These are phyloP conservation scores for Gilbertella persicaria DNA, from an alignment of 371 early-diverging fungal genomes.

Conservation along the genomic window DNA sequence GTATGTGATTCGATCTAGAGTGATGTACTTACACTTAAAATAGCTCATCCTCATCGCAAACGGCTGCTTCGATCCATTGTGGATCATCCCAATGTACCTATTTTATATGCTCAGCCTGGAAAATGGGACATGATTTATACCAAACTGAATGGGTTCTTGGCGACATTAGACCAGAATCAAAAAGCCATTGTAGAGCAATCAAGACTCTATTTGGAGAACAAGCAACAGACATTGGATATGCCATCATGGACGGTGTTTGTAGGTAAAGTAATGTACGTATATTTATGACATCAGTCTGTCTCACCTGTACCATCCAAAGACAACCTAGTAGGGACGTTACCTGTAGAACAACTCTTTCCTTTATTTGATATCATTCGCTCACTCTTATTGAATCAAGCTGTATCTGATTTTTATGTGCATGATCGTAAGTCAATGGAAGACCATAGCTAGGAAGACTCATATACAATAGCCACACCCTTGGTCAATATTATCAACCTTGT, in stretches of 20 bases:
- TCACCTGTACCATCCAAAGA: too few relatives aligned
- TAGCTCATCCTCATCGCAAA: slow-evolving; percentile 69
- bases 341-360: slow-evolving; percentile 61
- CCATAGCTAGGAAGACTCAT: not conserved
- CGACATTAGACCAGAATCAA: slow-evolving; percentile 26
- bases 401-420: slow-evolving; percentile 46
- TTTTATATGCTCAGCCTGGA: slow-evolving; percentile 54
- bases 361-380: slow-evolving; percentile 67
- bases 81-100: slow-evolving; percentile 48
- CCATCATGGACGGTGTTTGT: slow-evolving; percentile 39
- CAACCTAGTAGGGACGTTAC: slow-evolving; percentile 34
- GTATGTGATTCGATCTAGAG: slow-evolving; percentile 49
- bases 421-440: too few relatives aligned
- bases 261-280: slow-evolving; percentile 33
- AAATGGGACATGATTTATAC: slow-evolving; percentile 60
- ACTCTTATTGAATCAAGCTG: slow-evolving; percentile 44
- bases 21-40: too few relatives aligned
- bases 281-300: too few relatives aligned
- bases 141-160: slow-evolving; percentile 53
- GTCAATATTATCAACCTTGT: too few relatives aligned
- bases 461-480: slow-evolving; percentile 20
- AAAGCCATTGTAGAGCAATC: slow-evolving; percentile 24
- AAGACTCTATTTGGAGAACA: slow-evolving; percentile 23
- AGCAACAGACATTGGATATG: slow-evolving; percentile 15
- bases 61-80: slow-evolving; percentile 37